Conservation (phyloP, 139 green algal species). For the Eudorina sp. region DNA sequence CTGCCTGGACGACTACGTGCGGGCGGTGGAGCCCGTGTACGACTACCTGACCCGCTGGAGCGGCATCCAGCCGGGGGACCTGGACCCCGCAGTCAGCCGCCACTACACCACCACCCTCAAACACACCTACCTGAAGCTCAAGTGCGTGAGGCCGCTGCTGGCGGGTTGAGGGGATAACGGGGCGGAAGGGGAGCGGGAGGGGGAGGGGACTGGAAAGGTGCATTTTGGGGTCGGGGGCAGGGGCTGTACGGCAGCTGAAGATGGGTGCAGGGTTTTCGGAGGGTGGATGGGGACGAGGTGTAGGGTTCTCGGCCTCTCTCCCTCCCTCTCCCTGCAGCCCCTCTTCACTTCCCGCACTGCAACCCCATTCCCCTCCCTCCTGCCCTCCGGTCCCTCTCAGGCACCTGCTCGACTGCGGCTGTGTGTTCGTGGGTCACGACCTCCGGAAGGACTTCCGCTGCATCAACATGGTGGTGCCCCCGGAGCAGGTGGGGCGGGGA, state of each 20-base stretch:
- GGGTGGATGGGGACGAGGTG: too few species aligned
- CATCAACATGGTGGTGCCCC: slow-evolving; percentile 95
- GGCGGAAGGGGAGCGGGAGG: neutral
- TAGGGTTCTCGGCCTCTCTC: too few species aligned
- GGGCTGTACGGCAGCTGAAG: too few species aligned
- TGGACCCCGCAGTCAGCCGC: slow-evolving; percentile 77
- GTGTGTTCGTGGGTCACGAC: slow-evolving; percentile 94
- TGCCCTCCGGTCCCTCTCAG: slow-evolving; percentile 26
- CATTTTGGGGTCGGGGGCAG: too few species aligned
- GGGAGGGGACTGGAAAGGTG: neutral
- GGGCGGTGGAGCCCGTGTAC: slow-evolving; percentile 89
- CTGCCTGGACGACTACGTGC: slow-evolving; percentile 96
- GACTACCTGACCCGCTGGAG: slow-evolving; percentile 94
- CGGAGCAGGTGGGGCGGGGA: slow-evolving; percentile 77
- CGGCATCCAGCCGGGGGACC: slow-evolving; percentile 78
- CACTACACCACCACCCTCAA: slow-evolving; percentile 95
- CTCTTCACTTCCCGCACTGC: neutral
- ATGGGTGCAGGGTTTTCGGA: too few species aligned
- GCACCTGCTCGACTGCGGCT: slow-evolving; percentile 90
- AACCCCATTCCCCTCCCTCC: neutral
- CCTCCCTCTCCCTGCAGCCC: too few species aligned
- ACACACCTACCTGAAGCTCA: slow-evolving; percentile 65
- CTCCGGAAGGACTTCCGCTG: slow-evolving; percentile 97
- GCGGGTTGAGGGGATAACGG: neutral
- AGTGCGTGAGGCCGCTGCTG: slow-evolving; percentile 12